Base-by-base conservation (phyloP, 768 basidiomycete genomes). In the Lyophyllum decastes region DNA sequence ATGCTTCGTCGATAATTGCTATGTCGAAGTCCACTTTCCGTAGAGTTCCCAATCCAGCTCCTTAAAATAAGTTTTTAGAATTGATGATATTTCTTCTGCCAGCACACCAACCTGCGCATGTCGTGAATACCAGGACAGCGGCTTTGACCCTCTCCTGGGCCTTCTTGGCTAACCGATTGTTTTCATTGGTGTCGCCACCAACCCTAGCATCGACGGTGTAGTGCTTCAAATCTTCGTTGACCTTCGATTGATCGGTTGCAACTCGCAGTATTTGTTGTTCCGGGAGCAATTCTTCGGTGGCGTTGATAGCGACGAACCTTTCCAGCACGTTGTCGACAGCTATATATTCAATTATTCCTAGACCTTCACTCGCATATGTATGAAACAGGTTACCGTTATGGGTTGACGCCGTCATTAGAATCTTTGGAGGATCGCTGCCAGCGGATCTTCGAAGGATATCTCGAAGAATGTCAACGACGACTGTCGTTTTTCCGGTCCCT, bases 401-500 rank as follows among this genome's bases (percentile, higher is more conserved):
- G 0, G 87, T 88, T 0, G 88, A 89, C 0, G 87, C 87, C 0
- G 86, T 86, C 86, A 88, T 86, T 24, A 88, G 72, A 24, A 89
- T 82, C 62, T 81, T 85, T 9, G 73, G 76, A 43, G 68, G 67
- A 43, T 59, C 63, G 47, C 67, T 64, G 60, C 59, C 57, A 45
- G 45, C 51, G 67, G 62, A 58, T 27, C 61, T 64, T 54, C 69
- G 66, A 61, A 79, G 59, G 52, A 83, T 67, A 49, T 73, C 74
- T 21, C 73, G 72, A 16, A 88, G 73, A 26, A 88, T 85, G 59
- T 85, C 78, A 2, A 89, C 78, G 5, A 88, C 85, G 0, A 88
- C 87, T 0, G 86, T 88, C 0, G 87, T 88, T 67, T 89, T 89
- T 34, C 88, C 87, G 0, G 87, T 89, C 0, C 87, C 87, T 88